Base-by-base conservation (phyloP, 192 early-diverging fungal genomes). In the Coemansia erecta region DNA sequence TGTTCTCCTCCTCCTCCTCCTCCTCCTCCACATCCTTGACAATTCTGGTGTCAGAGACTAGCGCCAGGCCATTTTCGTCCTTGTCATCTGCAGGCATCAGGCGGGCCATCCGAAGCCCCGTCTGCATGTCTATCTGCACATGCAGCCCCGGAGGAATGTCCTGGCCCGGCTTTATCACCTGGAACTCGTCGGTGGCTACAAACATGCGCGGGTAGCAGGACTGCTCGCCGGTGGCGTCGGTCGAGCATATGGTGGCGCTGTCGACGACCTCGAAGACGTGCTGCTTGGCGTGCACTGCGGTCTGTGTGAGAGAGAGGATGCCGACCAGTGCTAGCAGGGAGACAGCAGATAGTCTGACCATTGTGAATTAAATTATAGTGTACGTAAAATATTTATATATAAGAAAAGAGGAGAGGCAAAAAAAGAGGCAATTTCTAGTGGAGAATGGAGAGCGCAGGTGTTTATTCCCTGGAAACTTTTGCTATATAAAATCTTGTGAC, bases 81-180 rank as follows among this genome's bases (percentile, higher is more conserved):
- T 8, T 14, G 19, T 64, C 56, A 0, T 63, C 66, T 2, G 61
- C 56, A 31, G 80, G 68, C 68, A 85, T 69, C 5, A 89, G 75
- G 45, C 82, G 82, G 17, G 87, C 87, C 51, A 62, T 65, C 18
- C 83, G 81, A 35, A 71, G 56, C 18, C 83, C 84, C 5, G 83
- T 87, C 22, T 59, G 54, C 72, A 87, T 82, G 60, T 87, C 82
- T 53, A 89, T 65, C 53, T 84, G 85, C 24, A 86, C 61, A 70
- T 87, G 86, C 7, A 89, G 77, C 10, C 85, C 86, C 23, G 63
- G 46, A 12, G 86, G 87, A 37, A 87, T 66, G 17, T 85, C 77
- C 48, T 89, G 86, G 19, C 84, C 87, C 12, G 80, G 77, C 33
- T 66, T 68, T 18, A 89, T 75, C 41, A 58, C 64, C 59, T 82